Evolutionary conservation across 139 green algal species (phyloP).

Genomic region (Zygnema circumcarinatum): DNA sequence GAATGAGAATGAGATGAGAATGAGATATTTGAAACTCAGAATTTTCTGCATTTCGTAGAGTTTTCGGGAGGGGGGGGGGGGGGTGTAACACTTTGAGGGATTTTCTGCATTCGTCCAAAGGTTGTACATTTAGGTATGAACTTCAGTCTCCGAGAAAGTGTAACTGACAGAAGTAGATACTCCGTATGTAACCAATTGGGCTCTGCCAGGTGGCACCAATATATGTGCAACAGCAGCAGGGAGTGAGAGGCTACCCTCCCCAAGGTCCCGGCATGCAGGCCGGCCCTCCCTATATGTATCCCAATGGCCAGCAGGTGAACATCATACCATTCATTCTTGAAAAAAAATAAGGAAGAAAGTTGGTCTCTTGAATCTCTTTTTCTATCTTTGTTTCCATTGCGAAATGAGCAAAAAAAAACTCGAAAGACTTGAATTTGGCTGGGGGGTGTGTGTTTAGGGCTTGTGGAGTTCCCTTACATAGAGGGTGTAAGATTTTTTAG

Average conservation of each 20-base stretch:
- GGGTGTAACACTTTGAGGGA: background rate
- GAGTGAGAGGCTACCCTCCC: conserved; percentile 17
- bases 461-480: background rate
- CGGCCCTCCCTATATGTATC: conserved; percentile 11
- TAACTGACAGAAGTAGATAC: no score
- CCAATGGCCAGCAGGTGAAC: conserved; percentile 8
- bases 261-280: conserved; percentile 10
- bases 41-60: background rate
- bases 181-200: no score
- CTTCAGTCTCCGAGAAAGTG: no score
- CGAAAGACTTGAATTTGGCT: background rate
- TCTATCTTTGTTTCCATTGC: background rate
- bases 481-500: no score
- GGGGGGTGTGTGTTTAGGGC: background rate
- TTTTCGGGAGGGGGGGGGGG: no score
- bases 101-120: background rate
- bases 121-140: background rate
- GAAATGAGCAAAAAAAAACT: no score
- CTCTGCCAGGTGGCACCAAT: background rate
- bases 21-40: background rate
- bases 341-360: no score
- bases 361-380: background rate
- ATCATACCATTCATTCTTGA: no score
- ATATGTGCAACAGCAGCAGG: conserved; percentile 2
- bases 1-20: background rate